Conservation (phyloP, 148 eudicot genomes). For the Rhododendron williamsianum region DNA sequence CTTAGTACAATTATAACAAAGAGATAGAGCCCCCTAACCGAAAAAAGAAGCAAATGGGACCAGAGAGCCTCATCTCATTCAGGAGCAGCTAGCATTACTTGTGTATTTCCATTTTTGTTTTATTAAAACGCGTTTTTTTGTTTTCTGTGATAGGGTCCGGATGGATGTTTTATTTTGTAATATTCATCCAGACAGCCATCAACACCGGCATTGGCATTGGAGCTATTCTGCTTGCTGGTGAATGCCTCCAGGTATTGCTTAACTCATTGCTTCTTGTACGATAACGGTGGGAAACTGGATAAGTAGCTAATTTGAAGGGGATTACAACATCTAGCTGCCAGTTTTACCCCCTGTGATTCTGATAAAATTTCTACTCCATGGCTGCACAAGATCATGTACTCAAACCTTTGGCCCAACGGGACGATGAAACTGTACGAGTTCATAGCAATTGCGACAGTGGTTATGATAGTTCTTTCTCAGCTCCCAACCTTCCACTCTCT, state of each 20-base stretch:
- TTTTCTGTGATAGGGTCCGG: conserved; percentile 55
- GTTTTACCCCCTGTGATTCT: conserved; percentile 1
- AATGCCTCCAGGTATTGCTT: conserved; percentile 72
- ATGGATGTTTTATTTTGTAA: conserved; percentile 88
- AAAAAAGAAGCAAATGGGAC: background rate
- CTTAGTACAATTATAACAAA: background rate
- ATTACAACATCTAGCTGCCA: background rate
- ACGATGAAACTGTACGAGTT: conserved; percentile 67
- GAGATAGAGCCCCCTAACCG: background rate
- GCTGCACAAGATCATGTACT: conserved; percentile 63
- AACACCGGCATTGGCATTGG: conserved; percentile 84
- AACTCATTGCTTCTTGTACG: background rate
- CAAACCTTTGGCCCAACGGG: conserved; percentile 50
- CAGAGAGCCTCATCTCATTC: background rate
- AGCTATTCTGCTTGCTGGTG: conserved; percentile 74
- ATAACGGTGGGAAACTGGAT: background rate
- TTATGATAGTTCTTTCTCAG: conserved; percentile 79
- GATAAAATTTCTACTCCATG: background rate
- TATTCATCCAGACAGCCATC: conserved; percentile 84
- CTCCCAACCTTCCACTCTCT: conserved; percentile 91
- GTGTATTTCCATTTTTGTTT: background rate
- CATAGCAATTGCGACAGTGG: conserved; percentile 81
- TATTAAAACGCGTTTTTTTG: background rate
- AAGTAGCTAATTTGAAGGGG: background rate
- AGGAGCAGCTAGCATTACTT: background rate